Percentiles rank a stretch among this genome's conserved stretches.
These are phyloP conservation scores for Dioscorea dumetorum DNA, from an alignment of 106 monocot genomes.

Conservation along the genomic window DNA sequence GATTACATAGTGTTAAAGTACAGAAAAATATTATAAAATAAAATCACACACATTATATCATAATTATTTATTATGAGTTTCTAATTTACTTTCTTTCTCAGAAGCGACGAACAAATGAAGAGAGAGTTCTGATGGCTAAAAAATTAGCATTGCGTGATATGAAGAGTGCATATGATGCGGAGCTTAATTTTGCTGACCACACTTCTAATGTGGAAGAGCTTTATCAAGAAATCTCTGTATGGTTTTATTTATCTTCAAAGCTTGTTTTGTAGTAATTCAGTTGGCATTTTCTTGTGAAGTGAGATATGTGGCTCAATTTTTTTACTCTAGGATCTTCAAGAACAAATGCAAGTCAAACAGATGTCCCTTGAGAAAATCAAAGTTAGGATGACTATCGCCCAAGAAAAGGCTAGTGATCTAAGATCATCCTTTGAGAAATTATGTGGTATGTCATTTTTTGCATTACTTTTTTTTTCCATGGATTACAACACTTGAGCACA, in stretches of 20 bases:
- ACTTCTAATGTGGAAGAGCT: constrained; percentile 51
- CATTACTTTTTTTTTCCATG: neutral
- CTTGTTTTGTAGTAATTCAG: neutral
- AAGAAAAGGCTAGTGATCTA: constrained; percentile 47
- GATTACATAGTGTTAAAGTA: constrained; percentile 64
- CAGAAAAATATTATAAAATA: neutral
- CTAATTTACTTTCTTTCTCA: constrained; percentile 18
- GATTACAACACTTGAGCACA: neutral
- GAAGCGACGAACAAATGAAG: constrained; percentile 53
- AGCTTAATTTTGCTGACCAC: constrained; percentile 29
- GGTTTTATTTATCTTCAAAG: constrained; percentile 3
- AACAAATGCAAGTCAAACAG: constrained; percentile 57
- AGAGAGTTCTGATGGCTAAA: constrained; percentile 44
- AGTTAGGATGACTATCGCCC: constrained; percentile 27
- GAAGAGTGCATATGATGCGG: constrained; percentile 44
- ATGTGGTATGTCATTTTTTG: constrained; percentile 42
- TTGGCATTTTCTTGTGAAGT: neutral
- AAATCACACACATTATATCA: too few relatives aligned
- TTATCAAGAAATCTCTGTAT: constrained; percentile 72
- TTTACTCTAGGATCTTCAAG: constrained; percentile 46
- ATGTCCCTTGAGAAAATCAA: constrained; percentile 37
- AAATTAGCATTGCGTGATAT: constrained; percentile 44
- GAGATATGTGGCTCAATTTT: constrained; percentile 3
- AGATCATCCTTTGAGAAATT: constrained; percentile 62
- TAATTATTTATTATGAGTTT: neutral